phyloP scores from a whole-genome alignment of 2,329 filamentous ascomycete species.

The Xylaria sp. region DNA sequence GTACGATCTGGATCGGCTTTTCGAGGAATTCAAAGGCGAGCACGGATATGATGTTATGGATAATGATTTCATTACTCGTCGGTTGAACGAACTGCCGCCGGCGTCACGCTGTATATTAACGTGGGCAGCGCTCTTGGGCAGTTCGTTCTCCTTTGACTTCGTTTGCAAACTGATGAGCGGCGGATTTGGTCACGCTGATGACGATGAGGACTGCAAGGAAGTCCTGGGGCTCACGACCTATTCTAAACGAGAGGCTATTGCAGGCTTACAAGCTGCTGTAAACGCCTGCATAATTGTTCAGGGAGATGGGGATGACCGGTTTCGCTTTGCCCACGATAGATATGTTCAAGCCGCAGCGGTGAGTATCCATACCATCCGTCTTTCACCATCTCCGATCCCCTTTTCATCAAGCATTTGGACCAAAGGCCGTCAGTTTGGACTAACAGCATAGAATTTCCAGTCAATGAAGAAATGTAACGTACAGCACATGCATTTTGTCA shows the following conservation, averaged over 20 bases:
- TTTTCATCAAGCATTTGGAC: background rate
- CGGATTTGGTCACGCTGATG: constrained; percentile 59
- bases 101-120: constrained; percentile 73
- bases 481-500: constrained; percentile 83
- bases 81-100: constrained; percentile 68
- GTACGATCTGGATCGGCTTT: constrained; percentile 79
- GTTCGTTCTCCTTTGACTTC: constrained; percentile 76
- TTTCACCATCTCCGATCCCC: background rate
- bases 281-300: constrained; percentile 75
- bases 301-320: constrained; percentile 78
- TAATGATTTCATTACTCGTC: constrained; percentile 73
- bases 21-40: constrained; percentile 75
- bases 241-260: constrained; percentile 63
- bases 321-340: constrained; percentile 83
- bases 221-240: constrained; percentile 42
- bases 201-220: constrained; percentile 32
- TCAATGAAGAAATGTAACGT: constrained; percentile 64
- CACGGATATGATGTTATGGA: constrained; percentile 75
- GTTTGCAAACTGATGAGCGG: constrained; percentile 71
- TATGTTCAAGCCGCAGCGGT: constrained; percentile 68
- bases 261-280: constrained; percentile 76
- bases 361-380: constrained; percentile 4
- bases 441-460: constrained; percentile 15
- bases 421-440: background rate
- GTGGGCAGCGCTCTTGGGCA: constrained; percentile 81